phyloP scores from a whole-genome alignment of 2,329 filamentous ascomycete genomes.

The Aspergillus sergii region DNA sequence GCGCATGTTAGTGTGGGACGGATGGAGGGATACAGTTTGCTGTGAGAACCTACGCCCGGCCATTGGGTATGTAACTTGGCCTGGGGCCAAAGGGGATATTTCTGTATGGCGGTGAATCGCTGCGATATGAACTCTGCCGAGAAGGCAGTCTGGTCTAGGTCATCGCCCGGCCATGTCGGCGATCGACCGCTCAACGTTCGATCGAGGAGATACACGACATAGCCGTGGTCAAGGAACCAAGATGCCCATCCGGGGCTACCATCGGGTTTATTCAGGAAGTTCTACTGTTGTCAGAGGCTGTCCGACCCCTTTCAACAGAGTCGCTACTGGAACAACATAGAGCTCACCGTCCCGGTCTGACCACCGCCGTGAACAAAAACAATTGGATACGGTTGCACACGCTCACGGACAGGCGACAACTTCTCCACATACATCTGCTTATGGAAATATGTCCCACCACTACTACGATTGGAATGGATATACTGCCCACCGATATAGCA shows the following conservation, averaged over 20 bases:
- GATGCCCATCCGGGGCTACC: slow-evolving; percentile 51
- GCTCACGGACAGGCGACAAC: slow-evolving; percentile 26
- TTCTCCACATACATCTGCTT: slow-evolving; percentile 40
- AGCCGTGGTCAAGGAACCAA: slow-evolving; percentile 49
- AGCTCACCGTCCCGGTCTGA: slow-evolving; percentile 33
- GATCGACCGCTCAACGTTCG: slow-evolving; percentile 41
- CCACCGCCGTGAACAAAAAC: slow-evolving; percentile 34
- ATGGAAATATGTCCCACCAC: background rate
- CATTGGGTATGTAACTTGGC: slow-evolving; percentile 43
- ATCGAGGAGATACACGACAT: slow-evolving; percentile 49
- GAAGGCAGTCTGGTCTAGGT: slow-evolving; percentile 16
- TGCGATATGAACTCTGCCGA: slow-evolving; percentile 27
- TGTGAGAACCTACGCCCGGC: slow-evolving; percentile 29
- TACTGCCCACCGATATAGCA: background rate
- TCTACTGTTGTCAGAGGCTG: slow-evolving; percentile 24
- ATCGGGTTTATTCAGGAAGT: slow-evolving; percentile 53
- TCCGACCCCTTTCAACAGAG: too few relatives aligned
- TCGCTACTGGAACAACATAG: background rate
- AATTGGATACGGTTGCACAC: slow-evolving; percentile 29
- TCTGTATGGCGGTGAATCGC: slow-evolving; percentile 36
- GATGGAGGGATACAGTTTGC: background rate
- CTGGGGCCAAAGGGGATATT: slow-evolving; percentile 36
- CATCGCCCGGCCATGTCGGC: slow-evolving; percentile 26
- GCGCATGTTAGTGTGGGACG: background rate
- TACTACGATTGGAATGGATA: background rate